Conservation (phyloP, 2,329 filamentous ascomycete genomes). For the Colletotrichum australisinense region DNA sequence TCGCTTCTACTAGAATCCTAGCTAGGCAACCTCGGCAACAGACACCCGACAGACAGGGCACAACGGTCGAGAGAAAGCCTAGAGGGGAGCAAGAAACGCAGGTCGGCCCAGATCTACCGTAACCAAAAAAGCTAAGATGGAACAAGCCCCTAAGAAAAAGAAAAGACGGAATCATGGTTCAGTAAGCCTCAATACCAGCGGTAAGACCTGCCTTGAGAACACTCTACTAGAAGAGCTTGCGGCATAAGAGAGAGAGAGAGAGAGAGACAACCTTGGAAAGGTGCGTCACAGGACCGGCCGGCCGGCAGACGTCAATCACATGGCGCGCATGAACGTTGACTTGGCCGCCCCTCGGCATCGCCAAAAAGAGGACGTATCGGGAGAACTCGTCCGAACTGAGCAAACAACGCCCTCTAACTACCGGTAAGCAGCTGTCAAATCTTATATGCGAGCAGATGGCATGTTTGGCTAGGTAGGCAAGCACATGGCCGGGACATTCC, state of each 20-base stretch:
- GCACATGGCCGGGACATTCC: not conserved
- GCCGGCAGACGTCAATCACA: conserved; percentile 2
- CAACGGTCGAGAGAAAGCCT: too few relatives aligned
- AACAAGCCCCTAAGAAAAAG: not conserved
- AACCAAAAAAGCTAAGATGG: not conserved
- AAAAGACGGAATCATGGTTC: not conserved
- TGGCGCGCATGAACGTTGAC: not conserved
- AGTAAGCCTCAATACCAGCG: not conserved
- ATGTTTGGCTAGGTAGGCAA: not conserved
- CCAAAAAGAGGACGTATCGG: not conserved
- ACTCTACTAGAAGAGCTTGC: not conserved
- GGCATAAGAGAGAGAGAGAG: not conserved
- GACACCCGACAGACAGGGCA: not conserved
- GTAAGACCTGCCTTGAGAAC: not conserved
- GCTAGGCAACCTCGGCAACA: not conserved
- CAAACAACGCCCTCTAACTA: too few relatives aligned
- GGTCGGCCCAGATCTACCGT: not conserved
- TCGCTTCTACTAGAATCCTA: not conserved
- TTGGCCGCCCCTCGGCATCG: not conserved
- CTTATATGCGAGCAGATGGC: not conserved
- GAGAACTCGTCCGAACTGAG: not conserved
- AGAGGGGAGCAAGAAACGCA: not conserved
- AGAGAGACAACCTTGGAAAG: too few relatives aligned
- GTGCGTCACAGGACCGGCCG: not conserved
- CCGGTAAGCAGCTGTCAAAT: not conserved